Base-by-base conservation (phyloP, 2,329 filamentous ascomycete species). In the Verticillium nonalfalfae region DNA sequence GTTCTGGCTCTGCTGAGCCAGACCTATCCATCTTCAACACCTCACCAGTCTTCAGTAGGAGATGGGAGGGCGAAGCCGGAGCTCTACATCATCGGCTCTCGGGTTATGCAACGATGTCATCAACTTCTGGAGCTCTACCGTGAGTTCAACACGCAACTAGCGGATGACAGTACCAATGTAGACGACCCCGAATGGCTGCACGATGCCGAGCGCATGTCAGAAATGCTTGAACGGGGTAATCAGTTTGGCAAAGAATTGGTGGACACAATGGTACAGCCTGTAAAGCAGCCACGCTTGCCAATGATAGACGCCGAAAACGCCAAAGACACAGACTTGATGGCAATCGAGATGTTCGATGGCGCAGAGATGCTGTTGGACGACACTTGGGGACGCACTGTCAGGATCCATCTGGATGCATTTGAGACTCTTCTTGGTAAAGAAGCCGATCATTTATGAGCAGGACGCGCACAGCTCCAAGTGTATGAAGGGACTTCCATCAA, bases 281-380 rank as follows among this genome's bases (percentile, higher is more conserved):
- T 61, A 5, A 39, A 62, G 26, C 60, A 64, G 13, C 54, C 58
- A 6, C 40, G 50, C 35, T 33, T 60, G 4, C 54, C 59, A 21
- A 31, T 5, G 3, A 3, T 57, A 6, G 59, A 57, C 56, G 13
- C 39, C 59, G 10, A 38, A 13, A 35, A 60, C 5, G 62, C 64
- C 1, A 65, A 67, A 10, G 73, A 73, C 33, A 63, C 74, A 21
- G 68, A 74, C 33, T 69, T 66, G 35, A 65, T 76, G 58, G 75
- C 74, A 6, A 69, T 68, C 67, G 73, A 75, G 36, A 60, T 75
- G 40, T 63, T 76, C 35, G 68, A 69, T 2, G 68, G 68, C 21
- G 67, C 65, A 4, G 60, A 67, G 9, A 62, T 61, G 18, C 60
- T 21, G 18, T 59, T 39, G 4, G 66, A 70, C 10, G 65, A 69